Evolutionary conservation across 768 basidiomycete genomes (phyloP).

Genomic region (Cystobasidium onofrii): DNA sequence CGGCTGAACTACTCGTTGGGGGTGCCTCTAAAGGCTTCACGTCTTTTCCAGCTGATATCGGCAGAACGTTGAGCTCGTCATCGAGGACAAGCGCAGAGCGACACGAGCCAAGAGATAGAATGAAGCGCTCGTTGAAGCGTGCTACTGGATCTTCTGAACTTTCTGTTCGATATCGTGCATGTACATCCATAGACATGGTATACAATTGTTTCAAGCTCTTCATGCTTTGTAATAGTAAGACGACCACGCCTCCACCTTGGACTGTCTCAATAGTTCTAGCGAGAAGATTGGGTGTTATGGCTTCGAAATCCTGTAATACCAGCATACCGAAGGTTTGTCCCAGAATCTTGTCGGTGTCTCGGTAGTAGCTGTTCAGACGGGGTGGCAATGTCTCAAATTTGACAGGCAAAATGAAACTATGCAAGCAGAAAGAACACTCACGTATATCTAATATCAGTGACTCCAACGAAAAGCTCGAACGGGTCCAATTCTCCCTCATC

Average conservation of each 20-base stretch:
- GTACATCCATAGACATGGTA: constrained; percentile 89
- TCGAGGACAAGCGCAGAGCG: constrained; percentile 87
- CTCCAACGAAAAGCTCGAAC: constrained; percentile 95
- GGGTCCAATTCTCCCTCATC: constrained; percentile 93
- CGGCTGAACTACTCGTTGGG: constrained; percentile 43
- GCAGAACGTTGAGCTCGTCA: constrained; percentile 94
- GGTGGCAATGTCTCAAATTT: constrained; percentile 2
- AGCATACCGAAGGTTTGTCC: constrained; percentile 98
- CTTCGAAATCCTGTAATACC: constrained; percentile 94
- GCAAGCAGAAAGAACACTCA: constrained; percentile 48
- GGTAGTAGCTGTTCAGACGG: constrained; percentile 63
- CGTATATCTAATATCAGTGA: constrained; percentile 98
- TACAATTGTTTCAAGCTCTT: constrained; percentile 81
- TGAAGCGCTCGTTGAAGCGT: constrained; percentile 97
- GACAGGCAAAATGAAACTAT: not conserved
- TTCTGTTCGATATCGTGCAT: constrained; percentile 85
- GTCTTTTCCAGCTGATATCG: constrained; percentile 89
- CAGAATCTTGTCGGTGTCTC: constrained; percentile 90
- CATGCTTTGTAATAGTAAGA: constrained; percentile 90
- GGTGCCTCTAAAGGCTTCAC: constrained; percentile 56
- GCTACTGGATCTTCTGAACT: constrained; percentile 61
- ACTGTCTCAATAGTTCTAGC: constrained; percentile 97
- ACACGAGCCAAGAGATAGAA: constrained; percentile 88
- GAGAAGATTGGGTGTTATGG: constrained; percentile 91
- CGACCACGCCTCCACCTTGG: constrained; percentile 74